Conservation (phyloP, 306 rosid genomes). For the Vigna unguiculata region DNA sequence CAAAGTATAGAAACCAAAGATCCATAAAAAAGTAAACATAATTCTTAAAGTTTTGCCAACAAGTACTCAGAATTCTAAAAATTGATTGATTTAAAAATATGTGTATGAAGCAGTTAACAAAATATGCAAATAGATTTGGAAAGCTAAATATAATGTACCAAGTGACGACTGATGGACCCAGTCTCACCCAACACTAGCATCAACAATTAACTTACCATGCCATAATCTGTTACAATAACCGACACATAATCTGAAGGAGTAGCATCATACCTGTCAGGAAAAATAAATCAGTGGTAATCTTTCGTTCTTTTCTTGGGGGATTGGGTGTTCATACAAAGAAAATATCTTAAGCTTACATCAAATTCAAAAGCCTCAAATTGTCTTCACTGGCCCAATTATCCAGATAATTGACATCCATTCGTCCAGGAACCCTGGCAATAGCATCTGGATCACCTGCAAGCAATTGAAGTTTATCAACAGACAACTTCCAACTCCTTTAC, state of each 20-base stretch:
- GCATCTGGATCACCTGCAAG: conserved; percentile 78
- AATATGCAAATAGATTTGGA: neutral
- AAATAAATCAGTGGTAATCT: conserved; percentile 19
- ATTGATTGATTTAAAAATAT: neutral
- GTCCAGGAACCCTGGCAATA: conserved; percentile 71
- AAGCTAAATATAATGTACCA: neutral
- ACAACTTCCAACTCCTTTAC: conserved; percentile 19
- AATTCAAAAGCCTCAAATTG: conserved; percentile 76
- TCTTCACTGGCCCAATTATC: conserved; percentile 59
- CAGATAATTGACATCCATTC: conserved; percentile 67
- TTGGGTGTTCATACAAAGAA: neutral
- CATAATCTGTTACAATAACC: conserved; percentile 83
- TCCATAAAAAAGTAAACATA: neutral
- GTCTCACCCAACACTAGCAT: neutral
- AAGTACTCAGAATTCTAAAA: neutral
- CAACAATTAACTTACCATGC: conserved; percentile 70
- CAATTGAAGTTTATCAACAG: conserved; percentile 43
- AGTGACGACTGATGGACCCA: neutral
- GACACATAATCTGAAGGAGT: conserved; percentile 90
- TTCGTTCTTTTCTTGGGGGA: neutral
- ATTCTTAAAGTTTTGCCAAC: neutral
- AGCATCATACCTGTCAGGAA: conserved; percentile 72
- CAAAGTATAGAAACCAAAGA: neutral
- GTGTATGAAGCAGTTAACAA: neutral
- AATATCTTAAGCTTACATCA: conserved; percentile 61